phyloP scores from a whole-genome alignment of 257 asterid species.

The Solanum chiquidenum region DNA sequence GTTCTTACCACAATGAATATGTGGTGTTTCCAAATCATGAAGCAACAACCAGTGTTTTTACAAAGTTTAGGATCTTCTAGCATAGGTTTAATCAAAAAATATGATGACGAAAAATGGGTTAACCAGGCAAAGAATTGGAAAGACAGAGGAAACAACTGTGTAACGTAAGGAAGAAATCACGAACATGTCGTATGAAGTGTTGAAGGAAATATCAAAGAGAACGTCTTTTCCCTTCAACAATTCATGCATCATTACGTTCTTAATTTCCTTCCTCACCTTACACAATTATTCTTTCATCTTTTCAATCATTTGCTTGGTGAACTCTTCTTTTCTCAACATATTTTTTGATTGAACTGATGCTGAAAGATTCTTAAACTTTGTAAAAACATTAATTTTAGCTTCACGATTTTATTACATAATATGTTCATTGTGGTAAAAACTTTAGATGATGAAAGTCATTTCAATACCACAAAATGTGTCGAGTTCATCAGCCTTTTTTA shows the following conservation, averaged over 20 bases:
- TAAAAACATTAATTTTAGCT: too few species aligned
- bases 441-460: too few species aligned
- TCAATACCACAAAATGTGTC: neutral
- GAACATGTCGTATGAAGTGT: neutral
- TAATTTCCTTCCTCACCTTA: neutral
- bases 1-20: neutral
- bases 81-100: neutral
- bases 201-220: neutral
- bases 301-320: neutral
- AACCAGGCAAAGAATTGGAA: neutral
- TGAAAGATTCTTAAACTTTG: too few species aligned
- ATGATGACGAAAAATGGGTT: neutral
- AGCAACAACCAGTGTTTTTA: neutral
- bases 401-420: neutral
- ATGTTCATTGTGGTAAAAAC: too few species aligned
- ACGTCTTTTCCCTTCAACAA: neutral
- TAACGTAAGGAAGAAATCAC: neutral
- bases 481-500: neutral
- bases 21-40: neutral
- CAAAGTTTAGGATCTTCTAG: neutral
- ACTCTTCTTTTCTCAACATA: too few species aligned
- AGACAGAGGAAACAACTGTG: too few species aligned
- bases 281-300: too few species aligned
- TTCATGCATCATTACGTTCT: neutral
- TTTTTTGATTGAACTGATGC: too few species aligned